Base-by-base conservation (phyloP, 371 early-diverging fungal species). In the Basidiobolus meristosporus region DNA sequence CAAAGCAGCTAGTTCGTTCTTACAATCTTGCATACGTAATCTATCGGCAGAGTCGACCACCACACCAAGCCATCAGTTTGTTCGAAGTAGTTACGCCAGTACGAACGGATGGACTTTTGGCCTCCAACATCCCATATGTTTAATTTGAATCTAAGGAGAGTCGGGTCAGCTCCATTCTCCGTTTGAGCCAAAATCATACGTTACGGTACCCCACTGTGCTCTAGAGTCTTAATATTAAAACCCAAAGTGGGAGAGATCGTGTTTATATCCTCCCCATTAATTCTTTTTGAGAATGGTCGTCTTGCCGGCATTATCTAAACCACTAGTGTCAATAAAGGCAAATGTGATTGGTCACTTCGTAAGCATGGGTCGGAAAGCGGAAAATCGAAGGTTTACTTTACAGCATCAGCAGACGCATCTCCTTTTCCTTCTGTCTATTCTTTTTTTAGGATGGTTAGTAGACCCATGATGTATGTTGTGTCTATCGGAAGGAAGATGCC, bases 11-110 rank as follows among this genome's bases (percentile, higher is more conserved):
- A 97, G 53, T 54, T 95, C 93, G 17, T 52, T 38, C 36, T 62
- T 65, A 52, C 92, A 91, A 42, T 82, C 83, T n/a, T 64, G 61
- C 36, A 92, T 52, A 12, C 97, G 60, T 29, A 73, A 61, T 28
- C 79, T 51, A 55, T 96, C 98, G 7, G 88, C 83, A 9, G 83
- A 77, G 57, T 99, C 99, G 14, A 98, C 92, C 0, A 99, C 98
- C 95, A 98, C 7, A 98, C 77, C 10, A 99, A 60, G 0, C 92
- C 99, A 49, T 98, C 98, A 0, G 95, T 95, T 40, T 90, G 83
- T 55, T 98, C 99, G 74, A 96, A 98, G 60, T 98, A 98, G 62
- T 98, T 98, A 36, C 95, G 68, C 98, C 99, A 99, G 53, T 95
- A 98, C 2, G 90, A 81, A 30, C 97, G 73, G 43, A 99, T 90